Evolutionary conservation across 306 rosid species (phyloP), one percentile per base, ranked within the genome.

Genomic region (Alnus rubra): DNA sequence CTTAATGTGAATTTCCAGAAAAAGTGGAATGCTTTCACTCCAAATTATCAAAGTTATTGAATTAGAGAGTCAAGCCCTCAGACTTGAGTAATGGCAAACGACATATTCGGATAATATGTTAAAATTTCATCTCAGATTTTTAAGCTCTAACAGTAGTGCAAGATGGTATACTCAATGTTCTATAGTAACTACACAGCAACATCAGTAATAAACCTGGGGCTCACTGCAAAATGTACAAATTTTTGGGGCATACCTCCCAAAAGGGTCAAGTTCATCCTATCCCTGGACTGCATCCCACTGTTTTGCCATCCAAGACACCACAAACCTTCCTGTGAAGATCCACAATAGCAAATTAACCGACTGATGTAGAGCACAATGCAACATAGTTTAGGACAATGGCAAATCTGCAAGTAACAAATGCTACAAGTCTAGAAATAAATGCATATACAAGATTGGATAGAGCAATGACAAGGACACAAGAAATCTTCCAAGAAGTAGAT

Each of bases 271-370:
- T 96, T 93, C 91, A 82, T 89, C 74, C 84, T 89, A 82, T 96
- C 99, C 47, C 94, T 83, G 75, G 98, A 93, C 78, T 90, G 98
- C 79, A 81, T 69, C 87, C 96, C 96, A 82, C 98, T 93, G 86
- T 91, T 96, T 88, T 96, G 99, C 99, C 99, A 93, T 82, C 99
- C 99, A 60, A 96, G 80, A 76, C 99, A 96, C 99, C 97, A 96
- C 81, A 80, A 82, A 70, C 88, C 88, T 71, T 88, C 92, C 99
- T 95, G 92, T 76, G 83, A 72, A 77, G 71, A 88, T 78, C 42
- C 56, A 83, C 73, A 78, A 78, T 51, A 78, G 80, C 58, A 31
- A 45, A 50, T 54, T 48, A 51, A 73, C 76, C n/a, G 54, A 55
- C 28, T 44, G 65, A 54, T 54, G 74, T 31, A 65, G 68, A 82